phyloP scores from a whole-genome alignment of 768 basidiomycete species.

The Strobilomyces confusus region DNA sequence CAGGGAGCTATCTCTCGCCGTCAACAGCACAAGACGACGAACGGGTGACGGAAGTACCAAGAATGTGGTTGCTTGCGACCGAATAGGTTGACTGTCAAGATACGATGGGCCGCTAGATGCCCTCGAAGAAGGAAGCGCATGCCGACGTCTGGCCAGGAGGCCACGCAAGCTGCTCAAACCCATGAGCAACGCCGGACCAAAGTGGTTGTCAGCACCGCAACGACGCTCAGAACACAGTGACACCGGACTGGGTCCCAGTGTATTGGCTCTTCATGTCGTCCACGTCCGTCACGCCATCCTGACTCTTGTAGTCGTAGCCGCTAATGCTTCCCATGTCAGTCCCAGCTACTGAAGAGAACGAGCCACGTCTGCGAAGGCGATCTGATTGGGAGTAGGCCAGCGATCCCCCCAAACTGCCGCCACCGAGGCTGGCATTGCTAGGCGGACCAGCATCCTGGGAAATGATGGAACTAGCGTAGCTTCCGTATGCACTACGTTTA shows the following conservation, averaged over 20 bases:
- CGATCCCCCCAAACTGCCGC: constrained; percentile 42
- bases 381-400: constrained; percentile 92
- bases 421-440: constrained; percentile 55
- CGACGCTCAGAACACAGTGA: constrained; percentile 70
- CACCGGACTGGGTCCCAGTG: constrained; percentile 76
- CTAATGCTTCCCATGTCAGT: constrained; percentile 76
- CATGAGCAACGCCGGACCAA: constrained; percentile 8
- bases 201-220: not conserved
- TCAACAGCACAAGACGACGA: not conserved
- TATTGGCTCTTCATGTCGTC: constrained; percentile 92
- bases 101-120: constrained; percentile 3
- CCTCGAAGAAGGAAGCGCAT: constrained; percentile 6
- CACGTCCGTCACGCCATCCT: constrained; percentile 73
- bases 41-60: not conserved
- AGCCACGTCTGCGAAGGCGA: constrained; percentile 70
- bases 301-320: constrained; percentile 82
- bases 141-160: constrained; percentile 6
- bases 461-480: constrained; percentile 88
- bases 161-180: constrained; percentile 12
- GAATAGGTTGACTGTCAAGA: constrained; percentile 10
- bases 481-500: constrained; percentile 72
- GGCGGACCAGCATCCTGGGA: constrained; percentile 84
- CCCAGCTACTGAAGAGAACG: constrained; percentile 73
- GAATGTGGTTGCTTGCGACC: constrained; percentile 13
- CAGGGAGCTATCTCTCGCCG: constrained; percentile 2